Evolutionary conservation across 164 flowering plant species (phyloP).

Genomic region (Vitis cinerea): DNA sequence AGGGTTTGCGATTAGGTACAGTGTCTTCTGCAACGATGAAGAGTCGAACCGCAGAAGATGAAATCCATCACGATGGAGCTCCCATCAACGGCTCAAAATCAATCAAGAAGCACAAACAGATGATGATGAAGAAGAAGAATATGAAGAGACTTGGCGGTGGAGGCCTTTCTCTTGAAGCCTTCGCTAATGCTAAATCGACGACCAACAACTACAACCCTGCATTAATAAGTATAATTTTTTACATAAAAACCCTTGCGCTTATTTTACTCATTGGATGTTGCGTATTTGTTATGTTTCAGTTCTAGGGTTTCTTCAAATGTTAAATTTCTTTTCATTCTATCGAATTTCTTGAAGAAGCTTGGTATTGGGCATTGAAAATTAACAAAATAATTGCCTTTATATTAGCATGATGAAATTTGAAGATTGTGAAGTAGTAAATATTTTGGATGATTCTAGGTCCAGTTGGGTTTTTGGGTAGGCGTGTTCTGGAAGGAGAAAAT

Average conservation of each 20-base stretch:
- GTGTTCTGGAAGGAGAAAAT: not conserved
- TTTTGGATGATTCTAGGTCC: not conserved
- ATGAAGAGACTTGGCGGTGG: constrained; percentile 67
- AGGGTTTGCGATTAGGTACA: constrained; percentile 15
- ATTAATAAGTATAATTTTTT: constrained; percentile 24
- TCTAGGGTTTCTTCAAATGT: not conserved
- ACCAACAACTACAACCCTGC: constrained; percentile 63
- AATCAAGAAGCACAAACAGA: constrained; percentile 9
- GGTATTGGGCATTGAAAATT: too few relatives aligned
- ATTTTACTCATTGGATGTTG: not conserved
- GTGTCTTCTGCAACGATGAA: constrained; percentile 17
- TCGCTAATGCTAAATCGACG: constrained; percentile 63
- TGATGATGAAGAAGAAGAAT: constrained; percentile 38
- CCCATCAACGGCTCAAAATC: constrained; percentile 19
- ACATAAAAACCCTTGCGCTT: not conserved
- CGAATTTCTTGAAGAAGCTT: too few relatives aligned
- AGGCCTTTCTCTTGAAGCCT: constrained; percentile 75
- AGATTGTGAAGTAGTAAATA: not conserved
- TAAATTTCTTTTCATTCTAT: not conserved
- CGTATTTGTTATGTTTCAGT: not conserved
- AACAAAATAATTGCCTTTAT: too few relatives aligned
- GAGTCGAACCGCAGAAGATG: constrained; percentile 10
- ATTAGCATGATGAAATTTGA: not conserved
- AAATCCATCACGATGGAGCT: constrained; percentile 10
- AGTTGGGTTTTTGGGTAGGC: not conserved